These are phyloP conservation scores for Trebouxiophyceae sp. DNA, from an alignment of 163 green algal species.

Conservation along the genomic window DNA sequence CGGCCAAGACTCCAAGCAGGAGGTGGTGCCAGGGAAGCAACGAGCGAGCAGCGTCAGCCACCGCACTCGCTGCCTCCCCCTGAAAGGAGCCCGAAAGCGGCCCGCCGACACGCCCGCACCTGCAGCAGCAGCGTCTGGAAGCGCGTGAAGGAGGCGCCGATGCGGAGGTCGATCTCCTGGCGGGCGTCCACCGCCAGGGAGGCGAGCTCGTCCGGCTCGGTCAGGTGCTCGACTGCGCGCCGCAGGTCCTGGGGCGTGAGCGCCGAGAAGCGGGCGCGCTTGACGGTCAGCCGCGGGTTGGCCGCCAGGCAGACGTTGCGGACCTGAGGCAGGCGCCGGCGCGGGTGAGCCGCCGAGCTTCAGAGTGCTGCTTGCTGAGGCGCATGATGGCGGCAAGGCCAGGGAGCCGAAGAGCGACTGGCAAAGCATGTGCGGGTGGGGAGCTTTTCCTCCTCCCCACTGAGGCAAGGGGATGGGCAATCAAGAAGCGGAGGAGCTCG, in stretches of 20 bases:
- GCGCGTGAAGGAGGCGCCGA: constrained; percentile 93
- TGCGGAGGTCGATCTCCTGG: constrained; percentile 96
- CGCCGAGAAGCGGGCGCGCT: constrained; percentile 76
- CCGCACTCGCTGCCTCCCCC: background rate
- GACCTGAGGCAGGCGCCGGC: too few species aligned
- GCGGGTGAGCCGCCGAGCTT: too few species aligned
- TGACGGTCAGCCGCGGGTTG: constrained; percentile 62
- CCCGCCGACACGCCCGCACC: constrained; percentile 21
- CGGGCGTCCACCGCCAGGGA: constrained; percentile 81
- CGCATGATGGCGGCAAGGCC: background rate
- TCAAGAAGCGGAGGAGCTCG: background rate
- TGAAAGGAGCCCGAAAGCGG: too few species aligned
- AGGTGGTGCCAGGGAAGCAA: background rate
- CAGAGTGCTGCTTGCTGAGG: too few species aligned
- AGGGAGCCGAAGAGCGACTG: background rate
- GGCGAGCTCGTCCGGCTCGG: constrained; percentile 68
- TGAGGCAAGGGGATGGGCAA: background rate
- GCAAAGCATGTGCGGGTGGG: background rate
- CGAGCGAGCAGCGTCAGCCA: background rate
- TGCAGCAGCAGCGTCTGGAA: constrained; percentile 93
- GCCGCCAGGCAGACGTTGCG: constrained; percentile 62
- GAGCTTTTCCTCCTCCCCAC: background rate
- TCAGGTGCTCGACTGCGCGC: constrained; percentile 62
- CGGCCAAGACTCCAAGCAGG: background rate
- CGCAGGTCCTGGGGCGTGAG: constrained; percentile 67